These are phyloP conservation scores for Mycena pura DNA, from an alignment of 768 basidiomycete species.

Conservation along the genomic window DNA sequence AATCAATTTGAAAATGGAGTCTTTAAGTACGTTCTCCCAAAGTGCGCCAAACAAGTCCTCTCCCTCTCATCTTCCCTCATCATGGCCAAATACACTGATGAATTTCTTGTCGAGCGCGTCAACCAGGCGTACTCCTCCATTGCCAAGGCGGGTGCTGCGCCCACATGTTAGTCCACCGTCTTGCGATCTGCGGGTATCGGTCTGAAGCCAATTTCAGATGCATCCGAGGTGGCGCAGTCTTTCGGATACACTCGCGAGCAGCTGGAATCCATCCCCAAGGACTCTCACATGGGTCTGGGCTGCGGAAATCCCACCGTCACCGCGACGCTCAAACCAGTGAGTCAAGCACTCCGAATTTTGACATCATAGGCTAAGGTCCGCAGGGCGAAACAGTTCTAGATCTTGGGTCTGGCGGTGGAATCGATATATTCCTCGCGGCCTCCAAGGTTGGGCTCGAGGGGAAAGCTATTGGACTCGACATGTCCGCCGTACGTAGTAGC, in stretches of 20 bases:
- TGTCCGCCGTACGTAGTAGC: conserved; percentile 46
- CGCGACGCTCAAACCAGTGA: conserved; percentile 56
- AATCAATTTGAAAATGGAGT: neutral
- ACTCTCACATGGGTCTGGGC: conserved; percentile 56
- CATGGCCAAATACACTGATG: neutral
- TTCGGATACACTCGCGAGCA: conserved; percentile 58
- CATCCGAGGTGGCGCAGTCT: conserved; percentile 44
- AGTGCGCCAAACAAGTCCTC: neutral
- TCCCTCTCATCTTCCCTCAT: neutral
- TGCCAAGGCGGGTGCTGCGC: conserved; percentile 33
- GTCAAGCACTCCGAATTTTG: no score
- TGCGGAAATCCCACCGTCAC: conserved; percentile 60
- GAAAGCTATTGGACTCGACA: conserved; percentile 61
- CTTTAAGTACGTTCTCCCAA: neutral
- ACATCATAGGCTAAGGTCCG: neutral
- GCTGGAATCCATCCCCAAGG: conserved; percentile 48
- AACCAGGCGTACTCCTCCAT: conserved; percentile 43
- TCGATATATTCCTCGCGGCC: conserved; percentile 63
- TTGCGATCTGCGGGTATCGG: no score
- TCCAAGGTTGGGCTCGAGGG: conserved; percentile 55
- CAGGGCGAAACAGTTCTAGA: conserved; percentile 65
- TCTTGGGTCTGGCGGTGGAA: conserved; percentile 63
- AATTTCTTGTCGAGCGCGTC: conserved; percentile 20
- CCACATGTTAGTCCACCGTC: conserved; percentile 26
- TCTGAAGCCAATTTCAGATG: conserved; percentile 26